Conservation (phyloP, 192 early-diverging fungal genomes). For the Thamnidium elegans region DNA sequence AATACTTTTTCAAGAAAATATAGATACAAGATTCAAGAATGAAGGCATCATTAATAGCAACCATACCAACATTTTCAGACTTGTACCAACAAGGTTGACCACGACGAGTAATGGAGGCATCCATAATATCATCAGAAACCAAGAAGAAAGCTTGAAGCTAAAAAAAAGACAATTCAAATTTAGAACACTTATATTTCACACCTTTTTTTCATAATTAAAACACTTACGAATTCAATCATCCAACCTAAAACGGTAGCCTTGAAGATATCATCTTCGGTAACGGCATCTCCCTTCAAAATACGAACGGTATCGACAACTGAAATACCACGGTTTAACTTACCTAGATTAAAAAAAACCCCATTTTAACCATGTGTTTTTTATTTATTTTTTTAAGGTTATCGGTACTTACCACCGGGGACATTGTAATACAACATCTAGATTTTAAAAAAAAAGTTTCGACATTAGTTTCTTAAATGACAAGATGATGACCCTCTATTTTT, state of each 20-base stretch:
- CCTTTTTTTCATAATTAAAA: not conserved
- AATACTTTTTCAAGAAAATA: slow-evolving; percentile 93
- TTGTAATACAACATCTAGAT: slow-evolving; percentile 49
- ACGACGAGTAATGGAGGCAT: slow-evolving; percentile 90
- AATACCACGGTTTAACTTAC: slow-evolving; percentile 98
- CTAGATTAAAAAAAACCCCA: slow-evolving; percentile 37
- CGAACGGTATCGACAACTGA: slow-evolving; percentile 88
- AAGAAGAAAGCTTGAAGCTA: slow-evolving; percentile 98
- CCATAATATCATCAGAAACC: slow-evolving; percentile 99
- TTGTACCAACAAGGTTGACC: slow-evolving; percentile 98
- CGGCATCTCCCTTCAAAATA: slow-evolving; percentile 69
- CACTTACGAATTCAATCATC: slow-evolving; percentile 85
- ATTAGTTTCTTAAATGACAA: slow-evolving; percentile 4
- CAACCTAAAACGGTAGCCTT: slow-evolving; percentile 92
- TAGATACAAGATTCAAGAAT: slow-evolving; percentile 92
- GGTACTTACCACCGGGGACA: slow-evolving; percentile 56
- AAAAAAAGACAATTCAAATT: slow-evolving; percentile 5
- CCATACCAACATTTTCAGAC: slow-evolving; percentile 73
- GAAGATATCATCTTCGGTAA: slow-evolving; percentile 78
- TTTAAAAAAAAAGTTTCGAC: not conserved
- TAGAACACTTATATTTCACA: not conserved
- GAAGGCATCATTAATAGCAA: slow-evolving; percentile 97
- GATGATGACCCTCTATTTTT: not conserved
- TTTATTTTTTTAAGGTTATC: not conserved
- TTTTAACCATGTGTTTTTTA: not conserved